Evolutionary conservation across 768 basidiomycete genomes (phyloP).

Genomic region (Piloderma croceum): DNA sequence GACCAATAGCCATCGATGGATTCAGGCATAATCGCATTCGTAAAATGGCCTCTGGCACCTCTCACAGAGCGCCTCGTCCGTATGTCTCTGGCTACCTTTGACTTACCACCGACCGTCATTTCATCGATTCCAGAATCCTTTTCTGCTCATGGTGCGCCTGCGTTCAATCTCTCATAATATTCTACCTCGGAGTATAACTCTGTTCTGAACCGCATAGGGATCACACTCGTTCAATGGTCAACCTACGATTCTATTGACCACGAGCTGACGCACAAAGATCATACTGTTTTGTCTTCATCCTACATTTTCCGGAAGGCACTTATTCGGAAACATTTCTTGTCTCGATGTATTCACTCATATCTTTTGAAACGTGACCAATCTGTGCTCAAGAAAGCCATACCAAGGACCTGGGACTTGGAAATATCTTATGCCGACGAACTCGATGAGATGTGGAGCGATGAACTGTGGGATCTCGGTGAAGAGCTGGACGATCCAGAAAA

Average conservation of each 20-base stretch:
- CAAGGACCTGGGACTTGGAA: slow-evolving; percentile 79
- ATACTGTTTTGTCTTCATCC: slow-evolving; percentile 62
- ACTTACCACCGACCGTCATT: slow-evolving; percentile 25
- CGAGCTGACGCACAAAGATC: slow-evolving; percentile 50
- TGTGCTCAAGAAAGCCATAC: slow-evolving; percentile 48
- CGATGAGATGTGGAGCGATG: slow-evolving; percentile 89
- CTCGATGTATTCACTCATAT: slow-evolving; percentile 67
- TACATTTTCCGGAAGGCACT: slow-evolving; percentile 89
- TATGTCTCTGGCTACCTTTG: slow-evolving; percentile 32
- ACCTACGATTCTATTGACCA: slow-evolving; percentile 87
- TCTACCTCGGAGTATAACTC: too few relatives aligned
- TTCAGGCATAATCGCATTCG: too few relatives aligned
- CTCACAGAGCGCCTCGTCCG: slow-evolving; percentile 47
- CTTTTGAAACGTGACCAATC: slow-evolving; percentile 64
- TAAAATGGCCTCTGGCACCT: slow-evolving; percentile 51
- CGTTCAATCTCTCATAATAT: too few relatives aligned
- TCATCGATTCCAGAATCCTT: slow-evolving; percentile 18
- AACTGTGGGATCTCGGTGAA: slow-evolving; percentile 80
- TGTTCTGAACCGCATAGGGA: too few relatives aligned
- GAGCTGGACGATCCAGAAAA: slow-evolving; percentile 44
- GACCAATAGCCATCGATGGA: too few relatives aligned
- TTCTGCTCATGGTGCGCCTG: too few relatives aligned
- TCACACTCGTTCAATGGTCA: slow-evolving; percentile 68
- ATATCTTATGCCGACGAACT: slow-evolving; percentile 90
- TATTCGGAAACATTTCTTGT: slow-evolving; percentile 91